Base-by-base conservation (phyloP, 2,329 filamentous ascomycete species). In the Helicocarpus griseus region DNA sequence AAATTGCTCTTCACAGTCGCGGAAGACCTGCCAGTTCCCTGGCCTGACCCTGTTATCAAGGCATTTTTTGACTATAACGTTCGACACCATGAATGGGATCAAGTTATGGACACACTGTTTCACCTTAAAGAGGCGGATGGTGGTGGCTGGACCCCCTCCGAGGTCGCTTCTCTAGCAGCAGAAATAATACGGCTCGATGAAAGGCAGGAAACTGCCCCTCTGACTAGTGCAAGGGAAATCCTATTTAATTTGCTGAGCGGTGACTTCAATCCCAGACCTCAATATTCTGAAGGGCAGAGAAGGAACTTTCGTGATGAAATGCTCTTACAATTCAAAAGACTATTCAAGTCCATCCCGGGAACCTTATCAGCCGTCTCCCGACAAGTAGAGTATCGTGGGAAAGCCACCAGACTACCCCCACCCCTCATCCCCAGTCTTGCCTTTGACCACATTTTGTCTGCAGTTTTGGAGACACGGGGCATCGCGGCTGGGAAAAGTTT, bases 381-480 rank as follows among this genome's bases (percentile, higher is more conserved):
- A n/a, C 45, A 61, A 8, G 52, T 56, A 21, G 56, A 56, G 5
- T 52, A 57, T 44, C 40, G 48, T 24, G 56, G 56, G 55, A 54
- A 55, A 19, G 39, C 46, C 19, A 40, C 51, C 17, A 51, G 51
- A 13, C 59, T 52, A 29, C 56, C 56, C 22, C 36, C 63, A 29
- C 58, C 59, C 17, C 58, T 60, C 50, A 59, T 73, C 26, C 62
- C 68, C 11, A 58, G 69, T 0, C 60, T 62, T 2, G 63, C 74
- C 5, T 81, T 82, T 68, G 76, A 80, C 54, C 58, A 61, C 17
- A 54, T 81, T 5, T 73, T 86, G 5, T 68, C 73, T 40, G 78
- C 76, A n/a, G 68, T 82, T 7, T 73, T 78, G 2, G 70, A 75
- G 26, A 67, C 67, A 0, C 71, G 74, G 44, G 77, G 75, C 50